Percentiles rank a stretch among this genome's conserved stretches.
These are phyloP conservation scores for Apiotrichum sp. DNA, from an alignment of 1,284 basidiomycete species.

Conservation along the genomic window DNA sequence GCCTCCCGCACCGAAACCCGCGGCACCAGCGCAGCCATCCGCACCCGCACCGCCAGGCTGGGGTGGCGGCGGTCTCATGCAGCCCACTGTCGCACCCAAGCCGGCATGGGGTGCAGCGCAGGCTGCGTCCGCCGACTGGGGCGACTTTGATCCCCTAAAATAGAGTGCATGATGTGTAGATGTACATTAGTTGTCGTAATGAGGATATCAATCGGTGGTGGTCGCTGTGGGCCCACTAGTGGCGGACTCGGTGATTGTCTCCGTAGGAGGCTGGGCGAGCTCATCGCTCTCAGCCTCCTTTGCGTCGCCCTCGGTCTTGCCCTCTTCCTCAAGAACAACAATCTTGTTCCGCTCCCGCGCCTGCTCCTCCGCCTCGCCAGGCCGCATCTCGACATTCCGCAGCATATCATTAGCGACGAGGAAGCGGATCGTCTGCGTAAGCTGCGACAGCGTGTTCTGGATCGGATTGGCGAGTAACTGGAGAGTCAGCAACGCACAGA, in stretches of 20 bases:
- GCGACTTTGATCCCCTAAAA: conserved; percentile 45
- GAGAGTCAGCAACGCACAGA: not conserved
- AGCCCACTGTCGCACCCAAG: conserved; percentile 33
- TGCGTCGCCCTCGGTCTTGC: not conserved
- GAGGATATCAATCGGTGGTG: too few species aligned
- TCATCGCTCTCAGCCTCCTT: not conserved
- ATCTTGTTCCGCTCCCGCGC: conserved; percentile 32
- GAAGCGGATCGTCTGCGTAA: conserved; percentile 89
- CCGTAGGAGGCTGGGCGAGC: not conserved
- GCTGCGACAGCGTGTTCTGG: conserved; percentile 78
- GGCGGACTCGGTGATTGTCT: not conserved
- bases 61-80: conserved; percentile 35
- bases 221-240: not conserved
- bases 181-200: not conserved
- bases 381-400: conserved; percentile 68
- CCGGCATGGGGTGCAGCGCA: conserved; percentile 21
- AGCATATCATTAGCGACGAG: conserved; percentile 89
- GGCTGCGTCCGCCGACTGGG: conserved; percentile 34
- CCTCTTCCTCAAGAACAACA: conserved; percentile 11
- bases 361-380: conserved; percentile 68
- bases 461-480: conserved; percentile 71
- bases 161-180: not conserved
- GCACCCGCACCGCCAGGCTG: conserved; percentile 32
- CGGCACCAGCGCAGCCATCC: not conserved
- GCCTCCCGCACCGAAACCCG: conserved; percentile 5